Evolutionary conservation across 2,329 filamentous ascomycete species (phyloP).

Genomic region (Phaeosphaeria sp.): DNA sequence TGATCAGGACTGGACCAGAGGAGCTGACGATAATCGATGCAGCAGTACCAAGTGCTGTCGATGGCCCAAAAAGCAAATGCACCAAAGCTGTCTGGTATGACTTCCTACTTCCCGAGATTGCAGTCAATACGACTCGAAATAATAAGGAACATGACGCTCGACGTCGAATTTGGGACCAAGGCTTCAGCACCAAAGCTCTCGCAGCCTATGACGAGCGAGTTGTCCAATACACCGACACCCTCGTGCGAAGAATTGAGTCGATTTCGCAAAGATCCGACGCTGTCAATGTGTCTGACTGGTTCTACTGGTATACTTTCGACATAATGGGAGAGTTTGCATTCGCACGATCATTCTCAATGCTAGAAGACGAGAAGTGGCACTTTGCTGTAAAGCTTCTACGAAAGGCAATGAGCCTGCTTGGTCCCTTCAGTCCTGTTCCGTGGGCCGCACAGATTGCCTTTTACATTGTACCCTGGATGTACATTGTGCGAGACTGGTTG

Average conservation of each 20-base stretch:
- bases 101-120: not conserved
- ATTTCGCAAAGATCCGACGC: not conserved
- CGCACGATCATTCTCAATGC: slow-evolving; percentile 4
- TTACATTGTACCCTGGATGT: too few species aligned
- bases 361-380: not conserved
- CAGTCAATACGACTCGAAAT: not conserved
- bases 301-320: slow-evolving; percentile 1
- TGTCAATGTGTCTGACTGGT: not conserved
- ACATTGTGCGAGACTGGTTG: too few species aligned
- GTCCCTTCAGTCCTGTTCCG: too few species aligned
- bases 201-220: slow-evolving; percentile 18
- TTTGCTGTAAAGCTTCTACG: too few species aligned
- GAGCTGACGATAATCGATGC: slow-evolving; percentile 4
- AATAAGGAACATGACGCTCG: not conserved
- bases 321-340: slow-evolving; percentile 11
- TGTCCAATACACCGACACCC: not conserved
- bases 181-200: slow-evolving; percentile 51
- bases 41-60: not conserved
- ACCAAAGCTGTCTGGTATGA: slow-evolving; percentile 5
- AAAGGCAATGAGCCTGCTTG: too few species aligned
- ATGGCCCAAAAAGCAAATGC: slow-evolving; percentile 3
- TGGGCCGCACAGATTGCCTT: too few species aligned
- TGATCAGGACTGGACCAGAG: not conserved
- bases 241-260: not conserved
- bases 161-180: slow-evolving; percentile 45